phyloP scores from a whole-genome alignment of 495 filamentous ascomycete genomes.

The Podospora didyma region DNA sequence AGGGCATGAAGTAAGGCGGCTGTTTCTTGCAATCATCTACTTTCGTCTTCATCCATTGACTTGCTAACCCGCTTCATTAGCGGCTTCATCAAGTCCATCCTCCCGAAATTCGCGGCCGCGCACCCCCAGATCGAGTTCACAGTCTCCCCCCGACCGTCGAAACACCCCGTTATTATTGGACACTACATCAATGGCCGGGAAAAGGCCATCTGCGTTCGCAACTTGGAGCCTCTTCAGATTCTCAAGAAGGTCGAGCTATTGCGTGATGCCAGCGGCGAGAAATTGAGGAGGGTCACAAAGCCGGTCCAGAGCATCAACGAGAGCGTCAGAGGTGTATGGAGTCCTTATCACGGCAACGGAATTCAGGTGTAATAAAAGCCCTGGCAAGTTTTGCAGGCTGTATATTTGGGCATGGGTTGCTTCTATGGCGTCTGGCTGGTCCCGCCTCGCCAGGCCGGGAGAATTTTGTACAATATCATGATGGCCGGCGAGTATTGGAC shows the following conservation, averaged over 20 bases:
- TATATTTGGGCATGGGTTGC: slow-evolving; percentile 8
- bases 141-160: slow-evolving; percentile 79
- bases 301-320: slow-evolving; percentile 82
- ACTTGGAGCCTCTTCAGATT: slow-evolving; percentile 75
- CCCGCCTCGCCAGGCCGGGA: background rate
- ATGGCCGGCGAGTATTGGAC: background rate
- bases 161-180: slow-evolving; percentile 83
- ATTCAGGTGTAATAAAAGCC: slow-evolving; percentile 34
- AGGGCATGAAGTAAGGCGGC: slow-evolving; percentile 91
- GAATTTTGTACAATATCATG: background rate
- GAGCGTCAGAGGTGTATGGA: slow-evolving; percentile 93
- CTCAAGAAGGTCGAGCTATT: slow-evolving; percentile 75
- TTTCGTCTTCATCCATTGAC: background rate
- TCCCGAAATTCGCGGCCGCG: slow-evolving; percentile 68
- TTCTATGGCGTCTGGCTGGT: background rate
- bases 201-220: slow-evolving; percentile 84
- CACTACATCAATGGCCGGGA: slow-evolving; percentile 85
- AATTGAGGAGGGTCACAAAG: slow-evolving; percentile 73
- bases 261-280: slow-evolving; percentile 79
- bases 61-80: slow-evolving; percentile 36
- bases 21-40: background rate
- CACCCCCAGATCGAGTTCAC: slow-evolving; percentile 90
- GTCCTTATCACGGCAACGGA: slow-evolving; percentile 75
- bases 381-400: background rate
- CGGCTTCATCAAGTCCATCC: slow-evolving; percentile 69